A percentile compares a stretch with the other conserved stretches of the same genome.
Conservation (phyloP, 495 filamentous ascomycete species). For the Elasticomyces elasticus region DNA sequence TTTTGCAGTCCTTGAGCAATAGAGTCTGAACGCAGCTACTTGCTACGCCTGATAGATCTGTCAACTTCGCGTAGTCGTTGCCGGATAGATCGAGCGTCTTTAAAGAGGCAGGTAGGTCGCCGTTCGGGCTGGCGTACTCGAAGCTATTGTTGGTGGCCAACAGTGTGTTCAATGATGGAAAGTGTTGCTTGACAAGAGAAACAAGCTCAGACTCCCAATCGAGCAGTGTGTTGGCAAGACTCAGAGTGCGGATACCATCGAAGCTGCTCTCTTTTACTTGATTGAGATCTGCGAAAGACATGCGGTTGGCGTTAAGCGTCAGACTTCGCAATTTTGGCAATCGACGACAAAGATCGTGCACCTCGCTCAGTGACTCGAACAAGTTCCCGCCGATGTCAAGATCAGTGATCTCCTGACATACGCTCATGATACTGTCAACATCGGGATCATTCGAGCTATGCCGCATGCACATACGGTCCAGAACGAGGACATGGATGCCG, state of each 20-base stretch:
- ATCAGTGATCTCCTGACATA: constrained; percentile 55
- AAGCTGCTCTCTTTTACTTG: neutral
- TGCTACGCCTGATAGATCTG: constrained; percentile 35
- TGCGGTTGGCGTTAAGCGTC: constrained; percentile 47
- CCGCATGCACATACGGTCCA: constrained; percentile 62
- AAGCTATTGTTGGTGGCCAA: constrained; percentile 44
- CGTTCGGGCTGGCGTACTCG: constrained; percentile 18
- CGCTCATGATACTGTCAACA: constrained; percentile 5
- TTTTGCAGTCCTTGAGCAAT: constrained; percentile 37
- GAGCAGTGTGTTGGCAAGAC: constrained; percentile 62
- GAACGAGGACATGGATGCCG: constrained; percentile 67
- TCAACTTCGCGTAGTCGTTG: constrained; percentile 59
- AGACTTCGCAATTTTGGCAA: constrained; percentile 54
- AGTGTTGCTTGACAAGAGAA: constrained; percentile 27
- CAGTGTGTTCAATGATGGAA: constrained; percentile 52
- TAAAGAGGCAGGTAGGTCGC: constrained; percentile 34
- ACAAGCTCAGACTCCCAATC: constrained; percentile 54
- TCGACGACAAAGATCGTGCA: constrained; percentile 58
- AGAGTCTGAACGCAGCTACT: constrained; percentile 44
- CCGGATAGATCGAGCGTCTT: constrained; percentile 60
- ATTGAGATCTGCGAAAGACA: neutral
- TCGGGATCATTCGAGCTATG: constrained; percentile 28
- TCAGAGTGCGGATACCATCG: constrained; percentile 52
- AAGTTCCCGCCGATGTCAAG: constrained; percentile 83
- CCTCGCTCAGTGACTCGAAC: constrained; percentile 53